Base-by-base conservation (phyloP, 106 monocot species). In the Vanilla planifolia region DNA sequence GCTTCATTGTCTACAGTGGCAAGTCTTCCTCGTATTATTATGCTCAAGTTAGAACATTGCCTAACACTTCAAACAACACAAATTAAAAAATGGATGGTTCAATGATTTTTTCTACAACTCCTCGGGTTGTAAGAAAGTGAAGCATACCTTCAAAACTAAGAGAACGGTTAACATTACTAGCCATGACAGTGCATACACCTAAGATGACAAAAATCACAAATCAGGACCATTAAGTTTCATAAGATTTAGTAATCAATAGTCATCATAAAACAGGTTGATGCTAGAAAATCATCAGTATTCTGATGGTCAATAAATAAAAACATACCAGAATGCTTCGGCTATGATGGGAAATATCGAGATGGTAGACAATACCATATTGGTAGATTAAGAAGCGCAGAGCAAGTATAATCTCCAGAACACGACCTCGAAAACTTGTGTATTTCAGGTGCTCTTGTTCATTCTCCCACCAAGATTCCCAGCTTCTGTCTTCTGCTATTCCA, bases 391-490 rank as follows among this genome's bases (percentile, higher is more conserved):
- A 94, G 4, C 94, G 76, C n/a, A 94, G 67, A 8, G 89, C 71
- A 25, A 94, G 72, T 9, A 94, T 48, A 32, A 94, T 85, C 75
- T 94, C 94, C 39, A 89, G 50, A 0, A 80, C 3, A 4, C 69
- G 59, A 2, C 73, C 85, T 8, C 89, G 77, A 17, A 94, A 51
- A 19, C 89, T 75, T 3, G 85, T 94, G 28, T 74, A 58, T 33
- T 62, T 83, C 22, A 94, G 57, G 43, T 94, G 94, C 8, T 76
- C 85, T 21, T 94, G 94, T 45, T 94, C 85, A 34, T 68, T 65
- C 41, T 75, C 78, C 94, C 94, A 94, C 94, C 94, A 94, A 14
- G 94, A 89, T 52, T 94, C 94, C 93, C 94, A 94, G 51, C 94
- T 94, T 34, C 65, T 76, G 25, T 94, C 73, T 6, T 40, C 34